Base-by-base conservation (phyloP, 805 yeast species). In the Brettanomyces anomalus region DNA sequence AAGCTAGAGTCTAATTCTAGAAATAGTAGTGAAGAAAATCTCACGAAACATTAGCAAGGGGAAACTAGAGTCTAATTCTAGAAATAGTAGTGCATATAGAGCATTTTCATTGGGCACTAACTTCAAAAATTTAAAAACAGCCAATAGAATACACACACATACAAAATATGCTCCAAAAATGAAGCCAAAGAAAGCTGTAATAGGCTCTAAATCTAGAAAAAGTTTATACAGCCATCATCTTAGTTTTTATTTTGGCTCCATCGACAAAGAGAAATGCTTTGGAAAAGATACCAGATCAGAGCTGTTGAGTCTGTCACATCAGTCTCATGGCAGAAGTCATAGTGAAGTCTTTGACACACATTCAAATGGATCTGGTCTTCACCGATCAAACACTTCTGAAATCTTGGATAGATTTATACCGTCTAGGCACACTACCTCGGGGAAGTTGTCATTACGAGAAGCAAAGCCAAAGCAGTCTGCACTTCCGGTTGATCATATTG, bases 331-430 rank as follows among this genome's bases (percentile, higher is more conserved):
- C 19, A 19, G 33, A 28, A 20, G 30, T 19, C 19, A 34, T 11
- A 36, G 28, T 35, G 37, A 45, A 18, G 37, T 28, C 16, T 39
- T 31, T 18, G 36, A 36, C 4, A 21, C 19, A 16, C 20, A 31
- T 19, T 50, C 54, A 5, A 54, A 62, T n/a, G 54, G 57, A 11
- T 57, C 52, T 39, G 51, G 50, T 44, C 43, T 58, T 18, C 59
- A 60, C 33, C 46, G 58, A 42, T 59, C 60, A 21, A 60, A 49
- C 45, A 64, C 70, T 5, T 63, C 74, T 7, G 65, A 61, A 40
- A 41, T 59, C 33, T 35, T 59, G 13, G 85, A 80, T 52, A 61
- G 86, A 45, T 80, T 77, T 52, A 78, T 80, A 39, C 86, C 86
- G 3, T 64, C 76, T 28, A 57, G 81, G 39, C 74, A 70, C 50